Evolutionary conservation across 106 monocot genomes (phyloP).

Genomic region (Amphibolis antarctica): DNA sequence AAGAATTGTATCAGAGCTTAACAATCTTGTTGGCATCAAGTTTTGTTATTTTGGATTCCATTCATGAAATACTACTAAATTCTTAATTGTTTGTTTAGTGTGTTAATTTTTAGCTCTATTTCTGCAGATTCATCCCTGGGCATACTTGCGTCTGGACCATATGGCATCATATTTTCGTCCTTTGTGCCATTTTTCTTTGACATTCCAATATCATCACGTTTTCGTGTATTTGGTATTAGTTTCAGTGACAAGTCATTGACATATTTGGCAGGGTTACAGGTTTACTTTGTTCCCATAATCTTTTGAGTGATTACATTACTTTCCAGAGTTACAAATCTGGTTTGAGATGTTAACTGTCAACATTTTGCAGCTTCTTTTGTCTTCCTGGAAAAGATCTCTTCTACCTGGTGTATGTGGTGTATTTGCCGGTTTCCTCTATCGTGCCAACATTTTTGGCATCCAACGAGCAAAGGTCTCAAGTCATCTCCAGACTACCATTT

Average conservation of each 20-base stretch:
- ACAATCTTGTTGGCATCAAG: too few species aligned
- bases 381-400: constrained; percentile 68
- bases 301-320: too few species aligned
- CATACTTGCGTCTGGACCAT: constrained; percentile 67
- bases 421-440: constrained; percentile 63
- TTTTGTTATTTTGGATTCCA: too few species aligned
- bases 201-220: constrained; percentile 71
- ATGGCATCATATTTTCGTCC: constrained; percentile 82
- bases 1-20: too few species aligned
- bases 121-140: constrained; percentile 51
- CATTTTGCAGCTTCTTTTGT: constrained; percentile 66
- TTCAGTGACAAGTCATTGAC: constrained; percentile 76
- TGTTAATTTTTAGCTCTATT: constrained; percentile 3
- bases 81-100: background rate
- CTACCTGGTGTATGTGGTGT: constrained; percentile 85
- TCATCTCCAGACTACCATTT: too few species aligned
- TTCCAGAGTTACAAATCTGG: background rate
- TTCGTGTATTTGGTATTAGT: constrained; percentile 52
- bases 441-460: constrained; percentile 58
- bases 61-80: too few species aligned
- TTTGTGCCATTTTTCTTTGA: constrained; percentile 91
- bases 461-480: constrained; percentile 54
- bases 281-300: constrained; percentile 10
- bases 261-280: constrained; percentile 93
- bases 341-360: background rate